Evolutionary conservation across 805 yeast genomes (phyloP).

Genomic region (Ogataea sp.): DNA sequence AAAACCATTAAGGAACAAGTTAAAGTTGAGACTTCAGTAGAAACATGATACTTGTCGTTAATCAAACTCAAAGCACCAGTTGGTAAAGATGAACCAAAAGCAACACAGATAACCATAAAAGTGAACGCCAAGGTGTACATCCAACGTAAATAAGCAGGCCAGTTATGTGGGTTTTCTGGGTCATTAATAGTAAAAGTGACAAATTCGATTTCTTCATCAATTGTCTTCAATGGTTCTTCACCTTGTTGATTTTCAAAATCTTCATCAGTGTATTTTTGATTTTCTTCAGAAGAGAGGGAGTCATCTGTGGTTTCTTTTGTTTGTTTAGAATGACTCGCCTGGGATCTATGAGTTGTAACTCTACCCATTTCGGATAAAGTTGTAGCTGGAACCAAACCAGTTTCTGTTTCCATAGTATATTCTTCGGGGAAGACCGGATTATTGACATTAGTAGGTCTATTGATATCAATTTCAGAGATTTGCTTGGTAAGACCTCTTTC

Average conservation of each 20-base stretch:
- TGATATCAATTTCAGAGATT: constrained; percentile 47
- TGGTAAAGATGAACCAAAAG: constrained; percentile 87
- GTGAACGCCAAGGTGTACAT: constrained; percentile 61
- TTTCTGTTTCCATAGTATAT: constrained; percentile 77
- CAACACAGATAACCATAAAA: constrained; percentile 75
- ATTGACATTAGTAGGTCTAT: constrained; percentile 43
- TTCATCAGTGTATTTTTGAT: constrained; percentile 18
- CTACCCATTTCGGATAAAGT: constrained; percentile 67
- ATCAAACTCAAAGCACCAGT: constrained; percentile 78
- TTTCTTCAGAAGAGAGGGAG: constrained; percentile 21
- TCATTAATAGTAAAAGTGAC: constrained; percentile 77
- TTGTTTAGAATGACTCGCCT: constrained; percentile 10
- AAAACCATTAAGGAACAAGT: constrained; percentile 82
- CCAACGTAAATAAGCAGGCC: constrained; percentile 56
- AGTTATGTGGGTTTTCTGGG: constrained; percentile 86
- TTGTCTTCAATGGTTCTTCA: constrained; percentile 18
- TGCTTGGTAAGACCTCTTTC: constrained; percentile 52
- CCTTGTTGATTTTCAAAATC: constrained; percentile 19
- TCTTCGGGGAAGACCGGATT: constrained; percentile 88
- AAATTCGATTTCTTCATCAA: constrained; percentile 68
- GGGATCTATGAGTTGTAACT: constrained; percentile 15
- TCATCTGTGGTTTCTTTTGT: constrained; percentile 15
- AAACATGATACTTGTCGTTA: constrained; percentile 57
- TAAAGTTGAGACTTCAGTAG: constrained; percentile 69
- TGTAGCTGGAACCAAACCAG: constrained; percentile 79